Base-by-base conservation (phyloP, 2,329 filamentous ascomycete genomes). In the Rhinocladiella mackenziei region DNA sequence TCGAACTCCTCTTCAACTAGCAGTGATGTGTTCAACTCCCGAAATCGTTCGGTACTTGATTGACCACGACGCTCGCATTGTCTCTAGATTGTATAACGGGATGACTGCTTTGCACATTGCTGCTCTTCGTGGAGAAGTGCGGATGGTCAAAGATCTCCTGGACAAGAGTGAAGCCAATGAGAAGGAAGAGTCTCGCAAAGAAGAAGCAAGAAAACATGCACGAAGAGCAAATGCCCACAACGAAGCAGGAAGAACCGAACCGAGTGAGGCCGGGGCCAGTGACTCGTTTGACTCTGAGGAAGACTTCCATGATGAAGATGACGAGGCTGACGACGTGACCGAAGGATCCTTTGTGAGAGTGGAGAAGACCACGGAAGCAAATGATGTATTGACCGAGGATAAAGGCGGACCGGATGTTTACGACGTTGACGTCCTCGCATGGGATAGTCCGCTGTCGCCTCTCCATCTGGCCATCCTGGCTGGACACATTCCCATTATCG, bases 61-160 rank as follows among this genome's bases (percentile, higher is more conserved):
- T 18, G 76, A 89, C 50, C 72, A 80, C 45, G 85, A 83, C 2
- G 82, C 86, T 23, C 78, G 86, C 11, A 67, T 94, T 17, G 77
- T 88, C 17, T 75, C 86, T 37, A 78, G 88, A 37, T 62, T 94
- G 28, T 84, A 84, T 0, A 88, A 92, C 62, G 88, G 88, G 3
- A 77, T 79, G 54, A 94, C 86, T 2, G 84, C 87, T 6, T 72
- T 94, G n/a, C 88, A 94, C 62, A 69, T 94, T 20, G 87, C 87
- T 13, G 84, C 86, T 13, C 75, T 80, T 32, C 75, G 83, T 15
- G 88, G 88, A 0, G 68, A 80, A 51, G 60, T 68, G 1, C 78
- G 82, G 13, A 89, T 92, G 51, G 74, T 92, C 53, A 81, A 75
- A 50, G 77, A 81, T 5, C 68, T 94, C 9, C 76, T 94, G 60